Evolutionary conservation across 1,284 basidiomycete species (phyloP), one percentile per base, ranked within the genome.

Genomic region (Ustilago vetiveriae): DNA sequence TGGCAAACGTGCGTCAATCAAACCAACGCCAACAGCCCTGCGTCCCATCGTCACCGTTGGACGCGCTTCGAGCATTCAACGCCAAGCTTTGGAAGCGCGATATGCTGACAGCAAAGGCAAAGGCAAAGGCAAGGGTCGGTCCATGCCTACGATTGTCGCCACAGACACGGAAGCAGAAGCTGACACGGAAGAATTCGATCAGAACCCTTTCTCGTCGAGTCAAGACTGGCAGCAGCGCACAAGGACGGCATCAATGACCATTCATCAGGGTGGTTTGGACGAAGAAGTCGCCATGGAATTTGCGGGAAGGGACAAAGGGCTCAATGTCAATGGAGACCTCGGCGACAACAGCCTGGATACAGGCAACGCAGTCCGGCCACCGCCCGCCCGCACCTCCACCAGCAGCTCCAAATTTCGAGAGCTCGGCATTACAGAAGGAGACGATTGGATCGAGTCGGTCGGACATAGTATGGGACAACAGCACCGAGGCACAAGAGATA

Each of bases 41-140:
- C 49, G 72, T 4, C 72, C 72, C 8, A 74, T 74, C n/a, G 72
- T 74, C 24, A 71, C 68, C 1, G 72, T 74, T 3, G 72, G 72
- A 5, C 54, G 72, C n/a, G 72, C 69, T 6, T 69, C 69, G 14
- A 70, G 67, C 43, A 60, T 70, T n/a, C 67, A 70, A 27, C 43
- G 62, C 0, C 38, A 49, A 33, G 56, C 67, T 3, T 21, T 70
- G 27, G 70, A 73, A n/a, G 30, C 53, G 3, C 37, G 40, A 11
- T 50, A 49, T 36, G 17, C 42, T 2, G 40, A 42, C 32, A 50
- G 33, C 42, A 52, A 48, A 3, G 37, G 44, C 16, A 68, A 66
- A 10, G 60, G 58, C 22, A 69, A 66, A 10, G 60, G 58, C 22
- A 69, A 69, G 23, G 55, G 48, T 2, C 56, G 57, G 3, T 56